Conservation (phyloP, 2,329 filamentous ascomycete genomes). For the Fusarium setosum region DNA sequence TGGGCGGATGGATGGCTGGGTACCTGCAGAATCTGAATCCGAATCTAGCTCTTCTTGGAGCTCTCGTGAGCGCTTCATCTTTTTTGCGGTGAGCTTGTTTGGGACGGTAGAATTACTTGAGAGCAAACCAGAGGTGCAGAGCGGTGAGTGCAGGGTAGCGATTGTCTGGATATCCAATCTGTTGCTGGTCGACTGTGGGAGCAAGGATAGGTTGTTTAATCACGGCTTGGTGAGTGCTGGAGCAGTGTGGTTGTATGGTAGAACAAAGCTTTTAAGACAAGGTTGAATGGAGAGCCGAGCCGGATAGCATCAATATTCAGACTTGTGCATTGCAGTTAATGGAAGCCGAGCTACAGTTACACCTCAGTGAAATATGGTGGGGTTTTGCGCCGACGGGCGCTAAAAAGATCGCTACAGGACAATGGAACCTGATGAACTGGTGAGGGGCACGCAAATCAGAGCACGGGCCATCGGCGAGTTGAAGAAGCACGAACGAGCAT, state of each 20-base stretch:
- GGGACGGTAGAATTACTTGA: slow-evolving; percentile 43
- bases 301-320: neutral
- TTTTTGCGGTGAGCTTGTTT: slow-evolving; percentile 46
- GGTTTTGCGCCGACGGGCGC: slow-evolving; percentile 14
- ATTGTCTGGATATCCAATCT: neutral
- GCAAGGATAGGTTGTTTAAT: neutral
- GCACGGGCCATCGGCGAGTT: slow-evolving; percentile 22
- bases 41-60: slow-evolving; percentile 59
- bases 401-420: slow-evolving; percentile 21
- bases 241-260: neutral
- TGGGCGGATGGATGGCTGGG: slow-evolving; percentile 40
- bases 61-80: slow-evolving; percentile 74
- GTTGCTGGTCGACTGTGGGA: neutral
- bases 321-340: neutral
- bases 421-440: slow-evolving; percentile 19
- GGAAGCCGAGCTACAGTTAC: neutral
- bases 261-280: neutral
- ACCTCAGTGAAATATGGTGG: slow-evolving; percentile 13
- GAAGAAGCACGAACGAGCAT: slow-evolving; percentile 13
- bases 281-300: neutral
- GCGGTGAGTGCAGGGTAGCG: slow-evolving; percentile 38
- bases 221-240: neutral
- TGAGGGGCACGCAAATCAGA: slow-evolving; percentile 24
- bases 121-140: slow-evolving; percentile 26
- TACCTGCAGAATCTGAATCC: slow-evolving; percentile 37